phyloP scores from a whole-genome alignment of 169 alveolate species.

The Cryptosporidium sp. region DNA sequence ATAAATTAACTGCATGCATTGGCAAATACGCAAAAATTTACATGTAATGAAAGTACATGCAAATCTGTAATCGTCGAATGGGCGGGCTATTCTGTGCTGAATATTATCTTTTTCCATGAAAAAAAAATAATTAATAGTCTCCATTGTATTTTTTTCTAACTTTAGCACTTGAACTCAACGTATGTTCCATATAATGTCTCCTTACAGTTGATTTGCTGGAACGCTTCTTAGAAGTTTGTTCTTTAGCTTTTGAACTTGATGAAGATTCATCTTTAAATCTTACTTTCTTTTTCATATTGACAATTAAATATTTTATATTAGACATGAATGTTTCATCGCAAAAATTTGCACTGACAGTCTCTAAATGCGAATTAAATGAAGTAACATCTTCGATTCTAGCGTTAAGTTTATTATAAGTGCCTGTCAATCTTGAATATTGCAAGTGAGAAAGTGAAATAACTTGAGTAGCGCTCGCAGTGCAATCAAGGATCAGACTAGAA shows the following conservation, averaged over 20 bases:
- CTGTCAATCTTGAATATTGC: not conserved
- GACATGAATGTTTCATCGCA: not conserved
- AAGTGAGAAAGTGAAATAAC: not conserved
- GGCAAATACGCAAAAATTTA: no score
- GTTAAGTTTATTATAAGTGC: no score
- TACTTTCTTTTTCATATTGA: not conserved
- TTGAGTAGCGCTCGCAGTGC: not conserved
- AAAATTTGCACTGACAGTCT: not conserved
- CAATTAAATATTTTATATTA: not conserved
- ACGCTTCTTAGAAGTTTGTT: not conserved
- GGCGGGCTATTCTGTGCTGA: no score
- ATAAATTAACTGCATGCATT: no score
- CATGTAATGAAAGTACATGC: no score
- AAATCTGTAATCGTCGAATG: no score
- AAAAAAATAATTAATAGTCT: not conserved
- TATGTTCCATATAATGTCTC: not conserved
- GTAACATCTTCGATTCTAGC: not conserved
- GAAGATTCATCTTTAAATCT: not conserved
- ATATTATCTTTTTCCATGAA: no score
- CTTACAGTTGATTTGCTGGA: not conserved
- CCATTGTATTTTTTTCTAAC: not conserved
- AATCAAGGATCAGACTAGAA: no score
- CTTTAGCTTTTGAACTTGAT: not conserved
- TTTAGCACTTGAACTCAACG: constrained; percentile 1
- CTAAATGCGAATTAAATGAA: not conserved